Evolutionary conservation across 1,284 basidiomycete species (phyloP).

Genomic region (Cutaneotrichosporon cavernicola): DNA sequence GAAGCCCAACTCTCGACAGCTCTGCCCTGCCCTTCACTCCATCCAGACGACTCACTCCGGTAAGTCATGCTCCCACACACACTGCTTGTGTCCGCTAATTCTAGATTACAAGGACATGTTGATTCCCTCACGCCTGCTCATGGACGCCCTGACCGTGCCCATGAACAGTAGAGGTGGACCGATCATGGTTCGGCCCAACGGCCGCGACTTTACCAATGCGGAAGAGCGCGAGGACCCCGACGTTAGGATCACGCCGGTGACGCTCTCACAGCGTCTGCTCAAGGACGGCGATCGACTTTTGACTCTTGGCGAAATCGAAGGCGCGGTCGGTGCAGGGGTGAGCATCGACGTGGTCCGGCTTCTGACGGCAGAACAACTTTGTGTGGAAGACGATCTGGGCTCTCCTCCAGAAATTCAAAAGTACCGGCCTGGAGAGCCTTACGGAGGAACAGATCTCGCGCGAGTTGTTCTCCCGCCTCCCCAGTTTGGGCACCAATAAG

Average conservation of each 20-base stretch:
- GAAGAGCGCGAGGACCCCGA: not conserved
- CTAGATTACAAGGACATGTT: not conserved
- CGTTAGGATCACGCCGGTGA: not conserved
- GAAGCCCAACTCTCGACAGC: not conserved
- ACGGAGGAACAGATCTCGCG: not conserved
- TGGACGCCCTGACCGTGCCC: not conserved
- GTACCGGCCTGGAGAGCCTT: not conserved
- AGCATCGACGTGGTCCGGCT: not conserved
- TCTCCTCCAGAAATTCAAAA: not conserved
- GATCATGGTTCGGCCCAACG: not conserved
- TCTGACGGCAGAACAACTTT: not conserved
- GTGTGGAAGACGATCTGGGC: constrained; percentile 4
- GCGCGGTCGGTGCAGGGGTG: not conserved
- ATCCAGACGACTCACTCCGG: not conserved
- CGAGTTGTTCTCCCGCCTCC: not conserved
- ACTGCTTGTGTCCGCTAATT: not conserved
- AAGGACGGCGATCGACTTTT: not conserved
- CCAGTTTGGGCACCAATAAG: not conserved
- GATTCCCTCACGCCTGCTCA: constrained; percentile 5
- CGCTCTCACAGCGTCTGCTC: not conserved
- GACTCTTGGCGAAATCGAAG: not conserved
- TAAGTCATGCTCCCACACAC: not conserved
- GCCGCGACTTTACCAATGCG: not conserved
- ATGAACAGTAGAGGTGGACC: not conserved
- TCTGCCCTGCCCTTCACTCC: not conserved